Conservation (phyloP, 2,329 filamentous ascomycete species). For the Trichoderma citrinoviride region DNA sequence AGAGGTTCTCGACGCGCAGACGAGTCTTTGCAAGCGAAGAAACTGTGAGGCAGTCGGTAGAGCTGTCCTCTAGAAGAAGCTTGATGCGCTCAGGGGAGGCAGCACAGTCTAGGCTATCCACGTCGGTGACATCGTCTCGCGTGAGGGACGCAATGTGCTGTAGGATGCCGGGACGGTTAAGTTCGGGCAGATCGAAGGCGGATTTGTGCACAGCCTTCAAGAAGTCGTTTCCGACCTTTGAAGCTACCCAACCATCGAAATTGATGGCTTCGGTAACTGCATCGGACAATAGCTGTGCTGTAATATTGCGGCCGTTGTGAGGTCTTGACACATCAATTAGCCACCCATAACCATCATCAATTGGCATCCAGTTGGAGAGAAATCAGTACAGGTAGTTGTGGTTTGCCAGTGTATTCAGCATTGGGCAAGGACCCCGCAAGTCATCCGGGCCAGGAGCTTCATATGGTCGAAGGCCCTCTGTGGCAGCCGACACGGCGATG, state of each 20-base stretch:
- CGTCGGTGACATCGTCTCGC: slow-evolving; percentile 19
- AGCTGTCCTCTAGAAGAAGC: slow-evolving; percentile 22
- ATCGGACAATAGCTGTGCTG: slow-evolving; percentile 23
- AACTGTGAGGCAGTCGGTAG: slow-evolving; percentile 15
- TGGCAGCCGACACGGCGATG: slow-evolving; percentile 1
- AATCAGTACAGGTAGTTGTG: slow-evolving; percentile 26
- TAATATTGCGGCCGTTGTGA: slow-evolving; percentile 25
- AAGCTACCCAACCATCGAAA: slow-evolving; percentile 8
- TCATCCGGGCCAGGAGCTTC: slow-evolving; percentile 19
- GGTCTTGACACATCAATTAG: slow-evolving; percentile 16
- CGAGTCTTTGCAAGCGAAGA: slow-evolving; percentile 21
- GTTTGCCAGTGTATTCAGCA: slow-evolving; percentile 29
- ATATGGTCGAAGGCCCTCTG: slow-evolving; percentile 17
- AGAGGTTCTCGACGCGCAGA: slow-evolving; percentile 21
- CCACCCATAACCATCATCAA: too few relatives aligned
- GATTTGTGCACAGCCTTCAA: slow-evolving; percentile 15
- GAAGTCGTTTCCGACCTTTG: slow-evolving; percentile 7
- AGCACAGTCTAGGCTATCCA: neutral
- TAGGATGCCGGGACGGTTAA: slow-evolving; percentile 22
- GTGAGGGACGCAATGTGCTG: slow-evolving; percentile 24
- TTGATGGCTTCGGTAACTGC: slow-evolving; percentile 26
- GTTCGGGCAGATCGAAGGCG: slow-evolving; percentile 21
- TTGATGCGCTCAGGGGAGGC: slow-evolving; percentile 7
- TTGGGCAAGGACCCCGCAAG: slow-evolving; percentile 27
- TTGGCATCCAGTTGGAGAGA: neutral